Conservation (phyloP, 805 yeast genomes). For the Zygosaccharomyces siamensis region DNA sequence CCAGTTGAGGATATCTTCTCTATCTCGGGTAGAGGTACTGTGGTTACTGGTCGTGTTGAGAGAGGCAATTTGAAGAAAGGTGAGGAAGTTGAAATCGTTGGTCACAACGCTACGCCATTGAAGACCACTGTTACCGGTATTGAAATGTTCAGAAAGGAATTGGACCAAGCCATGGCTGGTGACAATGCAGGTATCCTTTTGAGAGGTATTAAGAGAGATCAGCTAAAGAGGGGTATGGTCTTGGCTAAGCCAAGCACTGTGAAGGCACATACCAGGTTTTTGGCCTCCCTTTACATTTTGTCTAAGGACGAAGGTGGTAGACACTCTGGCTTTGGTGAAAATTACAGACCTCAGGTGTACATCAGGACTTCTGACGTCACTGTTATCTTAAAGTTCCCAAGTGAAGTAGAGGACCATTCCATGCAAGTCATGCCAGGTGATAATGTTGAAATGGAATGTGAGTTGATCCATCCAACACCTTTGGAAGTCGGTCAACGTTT, state of each 20-base stretch:
- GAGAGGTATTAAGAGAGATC: slow-evolving; percentile 98
- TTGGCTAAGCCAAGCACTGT: slow-evolving; percentile 88
- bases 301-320: slow-evolving; percentile 99
- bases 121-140: slow-evolving; percentile 97
- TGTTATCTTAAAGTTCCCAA: slow-evolving; percentile 85
- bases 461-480: slow-evolving; percentile 86
- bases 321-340: slow-evolving; percentile 93
- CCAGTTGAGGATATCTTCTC: slow-evolving; percentile 97
- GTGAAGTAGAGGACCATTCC: slow-evolving; percentile 72
- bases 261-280: slow-evolving; percentile 87
- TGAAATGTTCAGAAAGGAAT: slow-evolving; percentile 99
- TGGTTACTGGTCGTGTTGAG: slow-evolving; percentile 98
- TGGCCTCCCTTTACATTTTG: slow-evolving; percentile 88
- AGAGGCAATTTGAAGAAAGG: slow-evolving; percentile 97
- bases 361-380: slow-evolving; percentile 96
- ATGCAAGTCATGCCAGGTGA: slow-evolving; percentile 97
- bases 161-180: slow-evolving; percentile 97
- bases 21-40: slow-evolving; percentile 99
- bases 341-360: slow-evolving; percentile 97
- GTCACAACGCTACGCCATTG: slow-evolving; percentile 77
- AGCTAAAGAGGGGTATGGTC: slow-evolving; percentile 96
- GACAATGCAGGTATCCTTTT: slow-evolving; percentile 96
- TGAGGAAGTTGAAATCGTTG: slow-evolving; percentile 97
- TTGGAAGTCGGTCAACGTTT: slow-evolving; percentile 96
- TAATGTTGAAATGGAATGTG: slow-evolving; percentile 93